Base-by-base conservation (phyloP, 139 green algal genomes). In the Protoeuglena noctilucae region DNA sequence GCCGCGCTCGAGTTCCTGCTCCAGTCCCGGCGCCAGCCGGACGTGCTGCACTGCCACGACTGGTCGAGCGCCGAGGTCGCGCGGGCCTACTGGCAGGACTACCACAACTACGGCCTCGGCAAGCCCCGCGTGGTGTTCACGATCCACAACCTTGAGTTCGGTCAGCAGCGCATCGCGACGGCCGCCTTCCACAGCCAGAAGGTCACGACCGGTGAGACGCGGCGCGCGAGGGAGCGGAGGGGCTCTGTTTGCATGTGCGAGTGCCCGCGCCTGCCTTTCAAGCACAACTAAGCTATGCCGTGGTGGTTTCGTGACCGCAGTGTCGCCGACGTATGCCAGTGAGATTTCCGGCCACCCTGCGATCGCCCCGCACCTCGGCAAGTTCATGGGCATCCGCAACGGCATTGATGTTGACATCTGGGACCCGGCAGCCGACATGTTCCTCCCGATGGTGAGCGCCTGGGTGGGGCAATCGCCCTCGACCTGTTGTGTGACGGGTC, bases 361-460 rank as follows among this genome's bases (percentile, higher is more conserved):
- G 6, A 68, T 94, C 6, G 69, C 62, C 0, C 40, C 70, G 3
- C 66, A 89, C 27, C 47, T 26, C 0, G 67, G 64, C 61, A 88
- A 89, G 71, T 84, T 93, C 64, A 73, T 75, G 57, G 83, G 83
- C 53, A 88, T 91, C 57, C 63, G 69, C 34, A 98, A 97, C 63
- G 90, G 90, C 47, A 97, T 98, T 53, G 90, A 98, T 72, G 57
- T 75, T 27, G 90, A 98, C 65, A 89, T 96, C 52, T 98, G 90
- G 90, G 83, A 97, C 65, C 90, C 90, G 6, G 50, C 59, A 4
- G 58, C 64, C 21, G 88, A 94, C 65, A 30, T 55, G 14, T 83
- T 81, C 64, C 61, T 94, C 51, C 84, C 83, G 16, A 39, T 75
- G 22, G 17, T 14, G 19, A 84, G 70, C 61, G 30, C 39, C 24